phyloP scores from a whole-genome alignment of 176 grass and related monocot genomes.

The Carex kokanica region DNA sequence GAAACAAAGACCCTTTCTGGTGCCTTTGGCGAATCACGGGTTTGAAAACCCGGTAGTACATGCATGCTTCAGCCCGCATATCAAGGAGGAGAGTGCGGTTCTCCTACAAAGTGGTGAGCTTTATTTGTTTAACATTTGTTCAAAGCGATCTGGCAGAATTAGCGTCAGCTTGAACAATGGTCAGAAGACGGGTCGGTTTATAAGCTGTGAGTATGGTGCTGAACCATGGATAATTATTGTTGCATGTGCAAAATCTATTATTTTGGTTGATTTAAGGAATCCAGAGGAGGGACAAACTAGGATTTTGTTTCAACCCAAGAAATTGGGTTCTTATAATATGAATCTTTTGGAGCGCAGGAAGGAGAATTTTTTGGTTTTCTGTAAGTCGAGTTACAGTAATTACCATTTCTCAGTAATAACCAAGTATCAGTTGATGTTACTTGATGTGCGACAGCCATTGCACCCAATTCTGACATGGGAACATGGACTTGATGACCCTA shows the following conservation, averaged over 20 bases:
- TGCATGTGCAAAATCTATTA: slow-evolving; percentile 37
- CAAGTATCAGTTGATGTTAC: slow-evolving; percentile 47
- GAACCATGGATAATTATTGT: slow-evolving; percentile 62
- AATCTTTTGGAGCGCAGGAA: slow-evolving; percentile 34
- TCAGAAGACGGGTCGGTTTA: slow-evolving; percentile 38
- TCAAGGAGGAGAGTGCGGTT: slow-evolving; percentile 38
- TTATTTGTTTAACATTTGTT: slow-evolving; percentile 66
- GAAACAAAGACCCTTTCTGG: slow-evolving; percentile 19
- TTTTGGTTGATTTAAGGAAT: slow-evolving; percentile 65
- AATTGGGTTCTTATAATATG: slow-evolving; percentile 12
- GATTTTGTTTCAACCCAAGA: slow-evolving; percentile 43
- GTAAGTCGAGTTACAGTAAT: slow-evolving; percentile 59
- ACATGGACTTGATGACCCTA: slow-evolving; percentile 56
- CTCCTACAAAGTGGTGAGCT: slow-evolving; percentile 66
- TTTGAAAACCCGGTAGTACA: slow-evolving; percentile 51
- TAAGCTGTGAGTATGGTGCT: slow-evolving; percentile 71
- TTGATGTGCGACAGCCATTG: slow-evolving; percentile 52
- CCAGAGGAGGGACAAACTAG: slow-evolving; percentile 21
- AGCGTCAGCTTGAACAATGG: slow-evolving; percentile 35
- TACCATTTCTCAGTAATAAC: slow-evolving; percentile 61
- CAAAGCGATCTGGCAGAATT: slow-evolving; percentile 35
- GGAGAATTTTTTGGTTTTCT: slow-evolving; percentile 65
- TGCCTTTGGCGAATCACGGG: slow-evolving; percentile 44
- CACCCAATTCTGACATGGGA: slow-evolving; percentile 61
- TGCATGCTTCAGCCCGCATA: slow-evolving; percentile 71